Percentiles rank a stretch among this genome's conserved stretches.
phyloP scores from a whole-genome alignment of 2,329 filamentous ascomycete species.

The Microsporum audouinii region DNA sequence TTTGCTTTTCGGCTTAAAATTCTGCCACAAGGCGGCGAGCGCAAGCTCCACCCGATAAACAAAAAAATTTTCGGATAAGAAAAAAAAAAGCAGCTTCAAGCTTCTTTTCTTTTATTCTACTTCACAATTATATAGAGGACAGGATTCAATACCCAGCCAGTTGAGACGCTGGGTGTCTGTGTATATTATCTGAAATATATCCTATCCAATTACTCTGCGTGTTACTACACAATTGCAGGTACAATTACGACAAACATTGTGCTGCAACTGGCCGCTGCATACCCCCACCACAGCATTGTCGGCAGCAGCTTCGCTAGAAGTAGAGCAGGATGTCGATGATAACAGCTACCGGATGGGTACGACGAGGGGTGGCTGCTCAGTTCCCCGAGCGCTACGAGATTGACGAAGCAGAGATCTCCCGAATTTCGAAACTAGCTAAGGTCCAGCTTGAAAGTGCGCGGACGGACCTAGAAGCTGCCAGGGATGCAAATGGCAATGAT shows the following conservation, averaged over 20 bases:
- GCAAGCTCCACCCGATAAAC: constrained; percentile 17
- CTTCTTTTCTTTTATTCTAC: background rate
- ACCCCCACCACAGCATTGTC: background rate
- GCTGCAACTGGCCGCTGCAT: background rate
- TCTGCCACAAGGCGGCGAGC: constrained; percentile 6
- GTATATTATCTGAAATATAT: background rate
- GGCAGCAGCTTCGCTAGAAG: background rate
- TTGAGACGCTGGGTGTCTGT: background rate
- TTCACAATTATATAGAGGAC: background rate
- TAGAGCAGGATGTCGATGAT: constrained; percentile 48
- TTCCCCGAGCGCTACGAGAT: constrained; percentile 66
- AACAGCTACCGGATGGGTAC: constrained; percentile 64
- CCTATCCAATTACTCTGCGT: background rate
- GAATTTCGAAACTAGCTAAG: constrained; percentile 63
- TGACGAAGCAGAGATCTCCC: constrained; percentile 62
- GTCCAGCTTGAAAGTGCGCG: constrained; percentile 84
- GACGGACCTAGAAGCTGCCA: constrained; percentile 67
- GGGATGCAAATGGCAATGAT: constrained; percentile 33
- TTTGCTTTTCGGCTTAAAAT: background rate
- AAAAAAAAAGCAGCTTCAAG: background rate
- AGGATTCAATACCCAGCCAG: background rate
- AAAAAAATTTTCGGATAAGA: background rate
- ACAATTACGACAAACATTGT: background rate
- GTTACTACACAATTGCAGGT: background rate
- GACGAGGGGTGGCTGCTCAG: constrained; percentile 62